phyloP scores from a whole-genome alignment of 225 moss, liverwort and hornwort species.

The Climacium dendroides region DNA sequence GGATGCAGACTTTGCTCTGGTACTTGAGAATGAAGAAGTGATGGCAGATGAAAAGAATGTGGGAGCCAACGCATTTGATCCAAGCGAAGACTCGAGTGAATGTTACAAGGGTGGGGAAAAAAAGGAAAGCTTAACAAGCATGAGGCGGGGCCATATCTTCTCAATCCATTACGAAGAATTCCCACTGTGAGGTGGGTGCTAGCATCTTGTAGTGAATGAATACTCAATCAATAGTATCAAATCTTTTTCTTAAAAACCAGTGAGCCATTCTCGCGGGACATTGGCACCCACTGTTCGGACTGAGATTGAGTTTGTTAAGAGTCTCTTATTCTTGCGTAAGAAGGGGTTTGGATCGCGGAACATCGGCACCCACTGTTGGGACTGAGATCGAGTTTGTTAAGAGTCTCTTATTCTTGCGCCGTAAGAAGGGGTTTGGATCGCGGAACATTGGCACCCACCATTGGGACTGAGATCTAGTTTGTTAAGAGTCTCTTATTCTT shows the following conservation, averaged over 20 bases:
- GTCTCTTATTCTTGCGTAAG: neutral
- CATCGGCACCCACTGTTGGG: too few species aligned
- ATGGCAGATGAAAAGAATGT: constrained; percentile 2
- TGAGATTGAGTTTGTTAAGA: neutral
- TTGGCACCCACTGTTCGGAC: neutral
- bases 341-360: neutral
- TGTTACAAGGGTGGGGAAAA: neutral
- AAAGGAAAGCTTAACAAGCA: neutral
- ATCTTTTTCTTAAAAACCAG: neutral
- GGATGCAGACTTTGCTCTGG: constrained; percentile 33
- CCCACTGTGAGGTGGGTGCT: neutral
- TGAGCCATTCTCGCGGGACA: neutral
- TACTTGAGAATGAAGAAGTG: constrained; percentile 13
- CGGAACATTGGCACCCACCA: neutral
- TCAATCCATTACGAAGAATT: neutral
- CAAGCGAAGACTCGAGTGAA: neutral
- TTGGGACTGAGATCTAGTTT: neutral
- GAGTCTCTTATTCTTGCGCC: neutral
- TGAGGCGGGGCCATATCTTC: neutral
- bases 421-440: neutral
- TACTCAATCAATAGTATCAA: too few species aligned
- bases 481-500: neutral
- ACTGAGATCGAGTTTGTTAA: neutral
- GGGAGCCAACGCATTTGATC: constrained; percentile 14
- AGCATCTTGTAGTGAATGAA: neutral